Percentiles rank a stretch among this genome's conserved stretches.
Evolutionary conservation across 176 grass and related monocot genomes (phyloP).

Genomic region (Metroxylon sagu): DNA sequence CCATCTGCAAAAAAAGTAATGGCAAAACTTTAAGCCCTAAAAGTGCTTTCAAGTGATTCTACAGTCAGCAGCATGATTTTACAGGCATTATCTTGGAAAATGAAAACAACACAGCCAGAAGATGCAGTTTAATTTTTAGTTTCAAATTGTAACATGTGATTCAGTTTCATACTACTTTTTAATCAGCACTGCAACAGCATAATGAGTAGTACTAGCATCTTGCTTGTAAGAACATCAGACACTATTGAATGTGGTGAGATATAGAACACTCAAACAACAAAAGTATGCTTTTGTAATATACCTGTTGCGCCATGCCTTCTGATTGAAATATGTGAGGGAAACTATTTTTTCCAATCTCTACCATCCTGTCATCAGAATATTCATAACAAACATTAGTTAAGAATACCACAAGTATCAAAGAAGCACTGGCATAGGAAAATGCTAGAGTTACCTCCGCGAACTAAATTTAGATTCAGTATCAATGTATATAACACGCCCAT

Average conservation of each 20-base stretch:
- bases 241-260: no score
- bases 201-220: no score
- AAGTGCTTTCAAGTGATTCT: background rate
- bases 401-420: background rate
- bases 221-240: background rate
- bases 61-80: background rate
- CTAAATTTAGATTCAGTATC: slow-evolving; percentile 94
- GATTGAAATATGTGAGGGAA: slow-evolving; percentile 86
- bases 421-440: background rate
- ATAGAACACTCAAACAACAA: slow-evolving; percentile 1
- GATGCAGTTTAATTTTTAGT: no score
- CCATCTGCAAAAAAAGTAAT: slow-evolving; percentile 50
- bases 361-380: slow-evolving; percentile 40
- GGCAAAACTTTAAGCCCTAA: slow-evolving; percentile 11
- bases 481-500: slow-evolving; percentile 73
- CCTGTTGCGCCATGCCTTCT: slow-evolving; percentile 85
- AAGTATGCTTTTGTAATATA: slow-evolving; percentile 2
- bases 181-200: no score
- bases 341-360: slow-evolving; percentile 80
- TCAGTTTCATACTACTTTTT: no score
- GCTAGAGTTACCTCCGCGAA: slow-evolving; percentile 58
- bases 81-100: background rate
- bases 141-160: no score
- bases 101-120: background rate
- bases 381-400: slow-evolving; percentile 4